Conservation (phyloP, 345 rosid genomes). For the Gossypium rotundifolium region DNA sequence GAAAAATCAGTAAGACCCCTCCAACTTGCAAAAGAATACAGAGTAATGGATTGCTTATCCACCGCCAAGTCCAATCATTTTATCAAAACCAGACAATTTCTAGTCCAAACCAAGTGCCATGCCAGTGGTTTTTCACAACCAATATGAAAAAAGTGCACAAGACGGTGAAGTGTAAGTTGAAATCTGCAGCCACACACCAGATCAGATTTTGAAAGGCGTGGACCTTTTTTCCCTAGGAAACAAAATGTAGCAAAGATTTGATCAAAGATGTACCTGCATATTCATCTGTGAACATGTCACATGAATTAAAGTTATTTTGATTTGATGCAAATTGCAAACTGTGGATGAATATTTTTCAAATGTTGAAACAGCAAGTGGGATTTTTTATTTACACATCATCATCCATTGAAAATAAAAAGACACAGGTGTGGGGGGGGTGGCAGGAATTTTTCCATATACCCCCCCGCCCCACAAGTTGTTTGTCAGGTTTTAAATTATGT, state of each 20-base stretch:
- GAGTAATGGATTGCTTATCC: background rate
- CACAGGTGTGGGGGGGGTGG: constrained; percentile 11
- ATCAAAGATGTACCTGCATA: no score
- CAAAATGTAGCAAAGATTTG: no score
- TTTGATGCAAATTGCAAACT: constrained; percentile 1
- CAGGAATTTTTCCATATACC: constrained; percentile 26
- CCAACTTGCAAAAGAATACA: background rate
- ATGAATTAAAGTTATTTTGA: background rate
- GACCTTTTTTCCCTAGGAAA: background rate
- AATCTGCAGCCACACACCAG: no score
- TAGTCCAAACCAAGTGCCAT: background rate
- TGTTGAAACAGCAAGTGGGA: constrained; percentile 17
- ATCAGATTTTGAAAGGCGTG: background rate
- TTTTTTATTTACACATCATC: constrained; percentile 37
- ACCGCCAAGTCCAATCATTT: background rate
- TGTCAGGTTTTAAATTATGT: constrained; percentile 32
- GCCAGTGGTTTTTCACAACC: background rate
- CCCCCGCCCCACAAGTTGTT: constrained; percentile 22
- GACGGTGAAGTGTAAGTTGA: no score
- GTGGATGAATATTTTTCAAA: constrained; percentile 22
- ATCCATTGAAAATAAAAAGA: constrained; percentile 26
- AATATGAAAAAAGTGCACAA: background rate
- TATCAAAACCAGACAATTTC: background rate
- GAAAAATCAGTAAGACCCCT: background rate
- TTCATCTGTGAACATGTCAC: background rate